phyloP scores from a whole-genome alignment of 1,284 basidiomycete species.

The Phylloboletellus chloephorus region DNA sequence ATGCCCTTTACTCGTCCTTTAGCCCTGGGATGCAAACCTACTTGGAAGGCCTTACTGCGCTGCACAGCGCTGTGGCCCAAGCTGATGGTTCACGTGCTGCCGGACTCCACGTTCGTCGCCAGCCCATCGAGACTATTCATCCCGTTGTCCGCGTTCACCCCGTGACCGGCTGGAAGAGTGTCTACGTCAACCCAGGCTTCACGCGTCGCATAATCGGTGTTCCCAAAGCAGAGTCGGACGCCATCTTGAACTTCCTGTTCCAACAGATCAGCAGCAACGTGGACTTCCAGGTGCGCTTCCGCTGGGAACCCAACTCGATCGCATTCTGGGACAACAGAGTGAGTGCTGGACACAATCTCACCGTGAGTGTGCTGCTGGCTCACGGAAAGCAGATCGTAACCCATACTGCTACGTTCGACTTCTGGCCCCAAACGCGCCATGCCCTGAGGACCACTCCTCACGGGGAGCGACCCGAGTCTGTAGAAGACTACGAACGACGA shows the following conservation, averaged over 20 bases:
- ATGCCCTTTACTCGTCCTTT: slow-evolving; percentile 66
- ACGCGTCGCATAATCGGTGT: slow-evolving; percentile 67
- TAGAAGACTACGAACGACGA: slow-evolving; percentile 64
- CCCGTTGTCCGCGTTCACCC: slow-evolving; percentile 72
- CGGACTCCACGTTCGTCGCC: slow-evolving; percentile 58
- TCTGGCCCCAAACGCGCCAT: slow-evolving; percentile 70
- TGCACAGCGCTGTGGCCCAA: slow-evolving; percentile 66
- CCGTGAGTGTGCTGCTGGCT: slow-evolving; percentile 1
- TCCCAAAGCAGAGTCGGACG: slow-evolving; percentile 75
- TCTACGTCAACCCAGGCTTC: slow-evolving; percentile 73
- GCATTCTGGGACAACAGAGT: slow-evolving; percentile 75
- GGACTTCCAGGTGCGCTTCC: slow-evolving; percentile 70
- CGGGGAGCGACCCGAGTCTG: slow-evolving; percentile 70
- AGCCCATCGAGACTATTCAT: slow-evolving; percentile 65
- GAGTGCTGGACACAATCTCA: slow-evolving; percentile 3
- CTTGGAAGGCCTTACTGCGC: slow-evolving; percentile 57
- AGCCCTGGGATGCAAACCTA: slow-evolving; percentile 64
- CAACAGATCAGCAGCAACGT: slow-evolving; percentile 62
- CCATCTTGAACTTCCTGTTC: slow-evolving; percentile 66
- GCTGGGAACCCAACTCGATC: slow-evolving; percentile 62
- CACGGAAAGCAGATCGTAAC: slow-evolving; percentile 49
- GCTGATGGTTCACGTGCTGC: slow-evolving; percentile 62
- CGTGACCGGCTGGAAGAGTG: slow-evolving; percentile 75
- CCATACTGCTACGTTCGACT: slow-evolving; percentile 74
- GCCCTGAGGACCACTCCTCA: slow-evolving; percentile 79